Evolutionary conservation across 1,284 basidiomycete genomes (phyloP).

Genomic region (Ceratobasidium sp.): DNA sequence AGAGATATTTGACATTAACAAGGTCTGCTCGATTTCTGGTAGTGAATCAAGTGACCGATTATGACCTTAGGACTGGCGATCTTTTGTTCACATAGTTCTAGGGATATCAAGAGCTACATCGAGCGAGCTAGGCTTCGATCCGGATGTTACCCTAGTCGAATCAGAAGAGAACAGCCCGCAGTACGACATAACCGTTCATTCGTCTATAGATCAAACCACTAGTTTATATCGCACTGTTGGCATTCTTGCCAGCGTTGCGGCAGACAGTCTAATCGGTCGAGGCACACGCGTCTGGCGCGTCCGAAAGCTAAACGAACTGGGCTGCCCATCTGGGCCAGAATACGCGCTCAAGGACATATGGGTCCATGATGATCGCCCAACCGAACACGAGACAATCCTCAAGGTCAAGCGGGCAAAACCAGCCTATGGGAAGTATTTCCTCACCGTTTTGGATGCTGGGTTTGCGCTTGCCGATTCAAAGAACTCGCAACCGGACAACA

Average conservation of each 20-base stretch:
- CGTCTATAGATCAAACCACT: neutral
- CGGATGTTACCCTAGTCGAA: neutral
- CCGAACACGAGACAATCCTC: neutral
- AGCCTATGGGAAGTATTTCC: neutral
- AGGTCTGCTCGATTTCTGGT: neutral
- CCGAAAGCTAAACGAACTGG: neutral
- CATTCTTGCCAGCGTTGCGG: neutral
- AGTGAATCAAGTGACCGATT: neutral
- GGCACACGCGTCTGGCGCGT: constrained; percentile 23
- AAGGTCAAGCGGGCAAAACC: neutral
- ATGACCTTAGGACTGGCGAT: neutral
- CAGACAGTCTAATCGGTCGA: neutral
- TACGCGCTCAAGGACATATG: constrained; percentile 15
- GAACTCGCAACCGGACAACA: neutral
- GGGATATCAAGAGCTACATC: neutral
- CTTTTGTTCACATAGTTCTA: neutral
- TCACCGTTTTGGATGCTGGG: neutral
- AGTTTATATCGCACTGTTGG: constrained; percentile 1
- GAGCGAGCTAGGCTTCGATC: constrained; percentile 28
- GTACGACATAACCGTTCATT: neutral
- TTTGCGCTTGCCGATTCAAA: neutral
- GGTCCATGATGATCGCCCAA: neutral
- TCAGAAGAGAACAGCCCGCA: neutral
- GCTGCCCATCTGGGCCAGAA: neutral
- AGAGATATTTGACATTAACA: constrained; percentile 6